phyloP scores from a whole-genome alignment of 108 stramenopile genomes.

The Nannochloropsis oceanica region DNA sequence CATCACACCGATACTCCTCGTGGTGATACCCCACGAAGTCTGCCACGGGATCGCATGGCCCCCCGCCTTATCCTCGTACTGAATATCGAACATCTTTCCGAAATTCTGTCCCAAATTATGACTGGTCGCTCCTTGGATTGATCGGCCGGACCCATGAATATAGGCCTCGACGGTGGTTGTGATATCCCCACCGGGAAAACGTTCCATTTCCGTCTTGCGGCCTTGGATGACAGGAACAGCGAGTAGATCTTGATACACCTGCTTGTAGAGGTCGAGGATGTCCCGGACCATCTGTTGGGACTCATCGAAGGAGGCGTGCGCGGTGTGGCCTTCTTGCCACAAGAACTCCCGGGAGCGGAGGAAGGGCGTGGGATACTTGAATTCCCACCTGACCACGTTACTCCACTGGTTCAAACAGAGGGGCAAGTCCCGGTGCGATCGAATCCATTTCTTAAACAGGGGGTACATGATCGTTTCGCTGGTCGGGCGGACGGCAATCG shows the following conservation, averaged over 20 bases:
- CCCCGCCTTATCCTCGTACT: constrained; percentile 67
- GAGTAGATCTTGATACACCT: constrained; percentile 92
- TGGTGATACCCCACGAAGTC: constrained; percentile 96
- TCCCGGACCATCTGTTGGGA: constrained; percentile 87
- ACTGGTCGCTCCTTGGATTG: constrained; percentile 96
- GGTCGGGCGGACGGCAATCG: constrained; percentile 94
- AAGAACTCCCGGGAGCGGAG: constrained; percentile 90
- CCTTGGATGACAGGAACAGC: constrained; percentile 88
- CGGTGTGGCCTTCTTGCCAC: constrained; percentile 99
- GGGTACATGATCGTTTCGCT: constrained; percentile 99
- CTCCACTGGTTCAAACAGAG: constrained; percentile 97
- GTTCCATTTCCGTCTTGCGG: constrained; percentile 92
- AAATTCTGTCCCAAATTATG: constrained; percentile 99
- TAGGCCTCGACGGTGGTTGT: constrained; percentile 99
- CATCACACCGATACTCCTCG: constrained; percentile 95
- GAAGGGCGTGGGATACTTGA: constrained; percentile 97
- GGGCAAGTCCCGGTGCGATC: constrained; percentile 66
- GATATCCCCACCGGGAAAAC: constrained; percentile 90
- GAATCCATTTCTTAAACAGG: constrained; percentile 80
- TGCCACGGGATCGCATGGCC: constrained; percentile 78
- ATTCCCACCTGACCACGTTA: constrained; percentile 98
- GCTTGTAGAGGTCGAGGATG: constrained; percentile 82
- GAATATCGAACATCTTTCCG: constrained; percentile 97
- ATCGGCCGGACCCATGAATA: constrained; percentile 85
- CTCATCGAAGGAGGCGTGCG: constrained; percentile 86